Evolutionary conservation across 106 monocot genomes (phyloP), one percentile per base, ranked within the genome.

Genomic region (Dioscorea zingiberensis): DNA sequence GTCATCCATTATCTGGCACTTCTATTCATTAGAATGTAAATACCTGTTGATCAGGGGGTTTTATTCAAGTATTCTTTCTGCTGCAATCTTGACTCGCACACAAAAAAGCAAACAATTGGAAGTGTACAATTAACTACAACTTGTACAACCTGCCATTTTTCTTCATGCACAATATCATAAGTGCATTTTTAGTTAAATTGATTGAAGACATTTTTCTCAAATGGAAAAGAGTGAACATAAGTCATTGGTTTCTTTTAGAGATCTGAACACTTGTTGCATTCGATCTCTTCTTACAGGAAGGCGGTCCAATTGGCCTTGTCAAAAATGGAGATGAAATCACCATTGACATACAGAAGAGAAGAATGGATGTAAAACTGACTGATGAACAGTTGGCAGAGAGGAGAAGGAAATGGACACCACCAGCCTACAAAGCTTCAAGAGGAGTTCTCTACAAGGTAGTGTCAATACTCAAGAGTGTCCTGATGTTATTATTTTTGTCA

Each of bases 261-360:
- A n/a, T n/a, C n/a, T 16, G 16, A 49, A 16, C 10, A 2, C 49
- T 18, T 49, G 49, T 2, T 49, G 13, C 49, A 49, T 18, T 49
- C 13, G 10, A 7, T 18, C 49, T 49, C 25, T 47, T 16, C 16
- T 38, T 61, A 17, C 83, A 98, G 97, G 97, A 92, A 64, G 97
- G 97, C 48, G 97, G 97, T 16, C 97, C 97, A 10, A 98, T 98
- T 61, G 92, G 85, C 16, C 80, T 98, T 61, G 70, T 98, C n/a
- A 72, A 93, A 67, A 72, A 86, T 67, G 93, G 86, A 25, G 98
- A 98, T 61, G 64, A 76, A 67, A 87, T 98, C 64, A 98, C 98
- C 38, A 87, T 98, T 17, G 92, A 98, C 69, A 74, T 89, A 19
- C 27, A 59, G 27, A 86, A 89, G 63, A 89, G 71, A 76, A 80